Base-by-base conservation (phyloP, 805 yeast species). In the Teunomyces barrocoloradensis region DNA sequence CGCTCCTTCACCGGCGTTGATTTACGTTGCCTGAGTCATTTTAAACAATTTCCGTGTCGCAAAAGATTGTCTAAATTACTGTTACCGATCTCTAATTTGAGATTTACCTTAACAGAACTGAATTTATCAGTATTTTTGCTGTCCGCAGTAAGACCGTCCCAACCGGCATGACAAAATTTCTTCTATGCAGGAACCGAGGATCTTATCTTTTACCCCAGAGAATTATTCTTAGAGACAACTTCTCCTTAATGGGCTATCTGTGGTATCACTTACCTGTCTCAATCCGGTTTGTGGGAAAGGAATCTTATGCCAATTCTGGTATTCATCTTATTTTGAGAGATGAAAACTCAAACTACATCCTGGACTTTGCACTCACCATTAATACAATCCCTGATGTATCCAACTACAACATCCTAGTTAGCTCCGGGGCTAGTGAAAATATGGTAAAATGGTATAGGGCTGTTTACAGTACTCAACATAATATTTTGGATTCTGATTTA, bases 191-290 rank as follows among this genome's bases (percentile, higher is more conserved):
- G 45, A 23, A 33, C 13, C 29, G 33, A 28, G 32, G 37, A 29
- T 37, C 29, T 37, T 7, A 37, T 23, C 40, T 11, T 33, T 33
- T 32, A 42, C 38, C 30, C 35, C 45, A 42, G 45, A 30, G 27
- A 10, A 29, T 6, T 33, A 18, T 12, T 21, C 33, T 6, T 25
- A 25, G 4, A 11, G 11, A 25, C 27, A 18, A 15, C 6, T 21
- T 20, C 10, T 7, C 44, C 11, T n/a, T 17, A 17, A 37, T 37
- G 40, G 17, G 17, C 28, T 38, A 36, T 21, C 42, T 43, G 39
- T 61, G 64, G 65, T 36, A 47, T 21, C 55, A 51, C 36, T 25
- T 49, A 1, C 63, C 68, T 1, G 55, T 64, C 6, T 46, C 63
- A 9, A 43, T 64, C 2, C 49, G 67, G 27, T 47, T 59, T n/a